These are phyloP conservation scores for Plenodomus tracheiphilus DNA, from an alignment of 2,329 filamentous ascomycete genomes.

Conservation along the genomic window DNA sequence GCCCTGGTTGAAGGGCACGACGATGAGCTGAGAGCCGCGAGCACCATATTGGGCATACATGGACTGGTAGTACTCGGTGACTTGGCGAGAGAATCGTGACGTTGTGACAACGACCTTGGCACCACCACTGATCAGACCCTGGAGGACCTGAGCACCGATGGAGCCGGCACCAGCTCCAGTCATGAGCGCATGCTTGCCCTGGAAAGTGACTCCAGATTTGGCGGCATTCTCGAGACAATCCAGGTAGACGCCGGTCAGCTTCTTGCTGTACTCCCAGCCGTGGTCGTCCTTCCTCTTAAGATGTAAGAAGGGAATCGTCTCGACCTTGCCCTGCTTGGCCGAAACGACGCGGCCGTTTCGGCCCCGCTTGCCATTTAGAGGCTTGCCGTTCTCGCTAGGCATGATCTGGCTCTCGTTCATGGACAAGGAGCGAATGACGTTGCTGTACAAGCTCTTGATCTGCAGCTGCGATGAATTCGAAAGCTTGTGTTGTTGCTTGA, in stretches of 20 bases:
- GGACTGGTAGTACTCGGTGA: conserved; percentile 98
- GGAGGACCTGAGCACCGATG: conserved; percentile 94
- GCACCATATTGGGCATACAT: conserved; percentile 97
- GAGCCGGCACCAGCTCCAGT: conserved; percentile 97
- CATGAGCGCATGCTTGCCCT: conserved; percentile 96
- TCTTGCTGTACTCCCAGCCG: conserved; percentile 99
- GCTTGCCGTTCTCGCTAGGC: conserved; percentile 78
- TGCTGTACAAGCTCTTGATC: conserved; percentile 92
- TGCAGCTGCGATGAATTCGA: conserved; percentile 95
- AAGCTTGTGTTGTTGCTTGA: conserved; percentile 96
- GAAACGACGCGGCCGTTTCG: conserved; percentile 56
- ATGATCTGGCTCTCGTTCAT: conserved; percentile 99
- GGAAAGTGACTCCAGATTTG: conserved; percentile 83
- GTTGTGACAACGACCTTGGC: conserved; percentile 97
- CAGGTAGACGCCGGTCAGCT: conserved; percentile 89
- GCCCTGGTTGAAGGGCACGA: conserved; percentile 98
- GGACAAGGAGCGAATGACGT: conserved; percentile 88
- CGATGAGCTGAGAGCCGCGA: conserved; percentile 92
- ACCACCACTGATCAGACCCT: conserved; percentile 93
- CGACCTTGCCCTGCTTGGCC: conserved; percentile 81
- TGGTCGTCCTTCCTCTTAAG: conserved; percentile 91
- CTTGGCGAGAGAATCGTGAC: conserved; percentile 92
- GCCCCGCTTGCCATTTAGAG: conserved; percentile 60
- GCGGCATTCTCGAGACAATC: conserved; percentile 90
- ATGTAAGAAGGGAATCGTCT: conserved; percentile 97